A percentile compares a stretch with the other conserved stretches of the same genome.
Evolutionary conservation across 352 stramenopile species (phyloP).

Genomic region (Albugo laibachii): DNA sequence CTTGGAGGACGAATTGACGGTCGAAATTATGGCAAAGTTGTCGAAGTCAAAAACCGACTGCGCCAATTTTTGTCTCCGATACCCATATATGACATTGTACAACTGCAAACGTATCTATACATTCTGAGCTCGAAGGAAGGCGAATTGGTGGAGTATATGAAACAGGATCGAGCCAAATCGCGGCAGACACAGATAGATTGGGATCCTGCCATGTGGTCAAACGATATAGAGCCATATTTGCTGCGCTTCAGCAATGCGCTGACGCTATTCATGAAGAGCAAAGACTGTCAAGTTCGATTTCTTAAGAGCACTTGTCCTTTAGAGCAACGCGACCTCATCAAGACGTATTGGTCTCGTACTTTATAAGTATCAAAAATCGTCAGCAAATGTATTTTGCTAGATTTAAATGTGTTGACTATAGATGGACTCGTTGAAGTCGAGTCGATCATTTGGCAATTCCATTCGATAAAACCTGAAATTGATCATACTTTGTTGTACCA

Average conservation of each 20-base stretch:
- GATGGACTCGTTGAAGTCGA: too few relatives aligned
- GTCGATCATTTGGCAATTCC: slow-evolving; percentile 72
- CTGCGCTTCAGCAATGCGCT: slow-evolving; percentile 47
- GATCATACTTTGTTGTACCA: slow-evolving; percentile 89
- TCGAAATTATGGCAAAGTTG: slow-evolving; percentile 43
- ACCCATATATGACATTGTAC: slow-evolving; percentile 58
- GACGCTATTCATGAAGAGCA: slow-evolving; percentile 51
- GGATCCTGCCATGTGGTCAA: slow-evolving; percentile 46
- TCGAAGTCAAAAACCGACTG: slow-evolving; percentile 75
- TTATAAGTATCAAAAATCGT: neutral
- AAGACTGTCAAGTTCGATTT: slow-evolving; percentile 25
- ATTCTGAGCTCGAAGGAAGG: slow-evolving; percentile 41
- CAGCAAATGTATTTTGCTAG: too few relatives aligned
- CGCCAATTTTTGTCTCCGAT: slow-evolving; percentile 43
- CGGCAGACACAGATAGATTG: slow-evolving; percentile 49
- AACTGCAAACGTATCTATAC: slow-evolving; percentile 74
- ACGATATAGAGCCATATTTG: slow-evolving; percentile 38
- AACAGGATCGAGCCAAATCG: slow-evolving; percentile 25
- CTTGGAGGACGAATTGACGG: slow-evolving; percentile 76
- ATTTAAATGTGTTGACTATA: too few relatives aligned
- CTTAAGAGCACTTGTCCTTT: too few relatives aligned
- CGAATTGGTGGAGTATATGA: slow-evolving; percentile 66
- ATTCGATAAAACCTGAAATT: slow-evolving; percentile 86
- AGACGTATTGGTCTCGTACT: neutral
- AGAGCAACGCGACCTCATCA: neutral